Conservation (phyloP, 2,329 filamentous ascomycete species). For the Didymella glomerata region DNA sequence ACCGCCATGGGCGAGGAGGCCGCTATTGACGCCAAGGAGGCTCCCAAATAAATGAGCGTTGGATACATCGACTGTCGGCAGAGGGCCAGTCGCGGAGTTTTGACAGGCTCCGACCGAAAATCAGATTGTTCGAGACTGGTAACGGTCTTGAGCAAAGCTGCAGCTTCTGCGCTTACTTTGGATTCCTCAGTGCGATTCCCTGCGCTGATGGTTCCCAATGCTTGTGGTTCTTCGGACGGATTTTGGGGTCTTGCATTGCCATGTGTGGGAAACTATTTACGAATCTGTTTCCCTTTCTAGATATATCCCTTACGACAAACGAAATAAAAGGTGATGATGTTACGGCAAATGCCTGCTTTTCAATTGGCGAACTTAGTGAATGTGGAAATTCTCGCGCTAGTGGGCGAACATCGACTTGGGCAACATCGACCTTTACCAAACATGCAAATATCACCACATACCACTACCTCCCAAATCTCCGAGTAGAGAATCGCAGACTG, state of each 20-base stretch:
- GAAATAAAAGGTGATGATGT: conserved; percentile 49
- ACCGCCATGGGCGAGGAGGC: conserved; percentile 96
- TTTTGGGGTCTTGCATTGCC: conserved; percentile 52
- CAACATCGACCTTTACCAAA: conserved; percentile 4
- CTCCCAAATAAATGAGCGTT: conserved; percentile 62
- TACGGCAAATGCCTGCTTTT: conserved; percentile 34
- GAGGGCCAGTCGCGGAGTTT: conserved; percentile 39
- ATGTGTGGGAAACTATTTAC: conserved; percentile 49
- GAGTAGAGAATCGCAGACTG: neutral
- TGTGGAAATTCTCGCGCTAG: conserved; percentile 38
- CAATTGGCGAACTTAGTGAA: conserved; percentile 37
- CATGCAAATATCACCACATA: neutral
- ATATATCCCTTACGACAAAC: conserved; percentile 50
- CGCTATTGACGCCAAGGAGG: conserved; percentile 94
- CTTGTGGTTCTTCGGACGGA: conserved; percentile 49
- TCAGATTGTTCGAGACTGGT: conserved; percentile 33
- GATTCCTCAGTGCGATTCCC: conserved; percentile 43
- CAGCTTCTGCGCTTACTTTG: conserved; percentile 40
- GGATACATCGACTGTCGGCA: conserved; percentile 39
- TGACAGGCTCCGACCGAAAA: conserved; percentile 36
- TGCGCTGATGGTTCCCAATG: conserved; percentile 44
- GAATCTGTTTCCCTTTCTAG: conserved; percentile 45
- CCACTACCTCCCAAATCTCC: neutral
- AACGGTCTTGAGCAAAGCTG: conserved; percentile 34
- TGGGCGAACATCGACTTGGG: conserved; percentile 23